These are phyloP conservation scores for Blastomyces silverae DNA, from an alignment of 2,329 filamentous ascomycete species.

Conservation along the genomic window DNA sequence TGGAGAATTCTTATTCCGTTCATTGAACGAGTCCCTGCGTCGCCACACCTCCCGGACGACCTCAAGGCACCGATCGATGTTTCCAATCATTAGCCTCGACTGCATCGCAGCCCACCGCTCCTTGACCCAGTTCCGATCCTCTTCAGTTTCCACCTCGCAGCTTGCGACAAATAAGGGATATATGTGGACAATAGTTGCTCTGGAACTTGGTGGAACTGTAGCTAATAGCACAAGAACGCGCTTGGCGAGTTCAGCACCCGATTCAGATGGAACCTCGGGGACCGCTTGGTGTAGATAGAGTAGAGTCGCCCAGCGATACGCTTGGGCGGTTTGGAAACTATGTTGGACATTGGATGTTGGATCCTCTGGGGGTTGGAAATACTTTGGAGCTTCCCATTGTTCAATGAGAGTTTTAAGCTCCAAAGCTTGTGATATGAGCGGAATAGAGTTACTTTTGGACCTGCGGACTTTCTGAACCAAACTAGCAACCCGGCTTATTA, in stretches of 20 bases:
- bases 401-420: conserved; percentile 56
- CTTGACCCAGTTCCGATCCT: conserved; percentile 59
- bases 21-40: conserved; percentile 51
- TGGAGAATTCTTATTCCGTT: conserved; percentile 33
- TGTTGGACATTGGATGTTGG: conserved; percentile 56
- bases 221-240: conserved; percentile 56
- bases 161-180: conserved; percentile 63
- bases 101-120: conserved; percentile 57
- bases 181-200: conserved; percentile 61
- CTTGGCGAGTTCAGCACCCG: conserved; percentile 54
- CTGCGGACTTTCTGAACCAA: conserved; percentile 58
- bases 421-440: conserved; percentile 56
- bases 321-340: conserved; percentile 59
- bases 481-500: conserved; percentile 60
- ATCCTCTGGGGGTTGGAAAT: conserved; percentile 58
- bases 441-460: conserved; percentile 50
- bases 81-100: conserved; percentile 58
- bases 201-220: conserved; percentile 55
- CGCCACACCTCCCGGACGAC: conserved; percentile 62
- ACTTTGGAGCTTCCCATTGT: conserved; percentile 53
- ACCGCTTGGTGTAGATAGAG: conserved; percentile 63
- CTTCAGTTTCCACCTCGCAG: conserved; percentile 53
- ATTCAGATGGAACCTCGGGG: conserved; percentile 57
- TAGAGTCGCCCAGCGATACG: conserved; percentile 60
- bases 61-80: conserved; percentile 58